A percentile compares a stretch with the other conserved stretches of the same genome.
Conservation (phyloP, 106 monocot species). For the Phalaenopsis equestris region DNA sequence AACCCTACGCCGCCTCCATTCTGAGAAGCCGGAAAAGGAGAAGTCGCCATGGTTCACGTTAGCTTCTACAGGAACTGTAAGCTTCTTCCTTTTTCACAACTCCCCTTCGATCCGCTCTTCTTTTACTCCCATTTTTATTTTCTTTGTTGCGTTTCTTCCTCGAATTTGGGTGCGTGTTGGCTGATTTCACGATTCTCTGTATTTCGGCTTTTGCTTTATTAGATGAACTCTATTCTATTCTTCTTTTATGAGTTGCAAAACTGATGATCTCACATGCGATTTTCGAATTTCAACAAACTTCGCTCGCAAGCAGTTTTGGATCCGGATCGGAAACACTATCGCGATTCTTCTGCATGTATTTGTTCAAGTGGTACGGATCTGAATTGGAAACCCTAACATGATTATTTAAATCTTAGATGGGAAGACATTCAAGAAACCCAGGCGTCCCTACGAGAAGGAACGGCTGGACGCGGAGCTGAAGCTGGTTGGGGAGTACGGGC, state of each 20-base stretch:
- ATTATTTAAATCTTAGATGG: slow-evolving; percentile 32
- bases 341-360: neutral
- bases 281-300: neutral
- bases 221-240: neutral
- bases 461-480: slow-evolving; percentile 65
- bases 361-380: neutral
- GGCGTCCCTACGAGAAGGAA: slow-evolving; percentile 82
- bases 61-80: slow-evolving; percentile 24
- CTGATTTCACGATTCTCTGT: neutral
- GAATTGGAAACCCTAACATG: neutral
- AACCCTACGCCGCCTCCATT: neutral
- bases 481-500: slow-evolving; percentile 65
- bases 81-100: neutral
- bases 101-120: neutral
- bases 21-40: neutral
- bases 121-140: neutral
- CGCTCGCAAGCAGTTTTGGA: neutral
- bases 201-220: neutral
- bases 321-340: neutral
- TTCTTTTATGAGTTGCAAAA: neutral
- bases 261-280: neutral
- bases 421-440: slow-evolving; percentile 80
- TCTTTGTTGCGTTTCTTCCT: neutral
- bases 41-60: slow-evolving; percentile 26
- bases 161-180: neutral